Evolutionary conservation across 306 rosid genomes (phyloP).

Genomic region (Rosa multiflora): DNA sequence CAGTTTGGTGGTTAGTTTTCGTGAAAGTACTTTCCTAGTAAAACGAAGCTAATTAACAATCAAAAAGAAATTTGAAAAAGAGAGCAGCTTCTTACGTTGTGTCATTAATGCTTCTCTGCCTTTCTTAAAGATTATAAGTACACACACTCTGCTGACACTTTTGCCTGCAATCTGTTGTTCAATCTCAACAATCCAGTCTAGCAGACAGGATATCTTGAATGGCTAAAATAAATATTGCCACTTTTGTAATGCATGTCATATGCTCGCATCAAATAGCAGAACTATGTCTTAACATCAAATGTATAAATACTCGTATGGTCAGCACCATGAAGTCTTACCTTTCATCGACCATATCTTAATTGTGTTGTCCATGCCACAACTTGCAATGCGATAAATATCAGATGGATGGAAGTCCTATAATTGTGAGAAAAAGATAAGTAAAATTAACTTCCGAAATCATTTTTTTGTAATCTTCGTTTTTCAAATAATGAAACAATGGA

Average conservation of each 20-base stretch:
- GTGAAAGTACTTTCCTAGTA: neutral
- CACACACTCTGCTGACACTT: neutral
- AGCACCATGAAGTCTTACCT: conserved; percentile 42
- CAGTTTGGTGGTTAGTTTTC: neutral
- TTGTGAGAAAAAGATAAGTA: conserved; percentile 26
- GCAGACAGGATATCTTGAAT: neutral
- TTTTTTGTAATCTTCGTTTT: neutral
- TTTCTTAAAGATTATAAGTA: neutral
- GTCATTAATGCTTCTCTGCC: neutral
- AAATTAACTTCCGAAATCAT: neutral
- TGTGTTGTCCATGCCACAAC: conserved; percentile 98
- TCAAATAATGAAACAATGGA: neutral
- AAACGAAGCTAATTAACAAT: neutral
- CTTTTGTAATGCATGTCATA: neutral
- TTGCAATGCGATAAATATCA: conserved; percentile 75
- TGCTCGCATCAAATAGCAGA: neutral
- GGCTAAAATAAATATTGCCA: neutral
- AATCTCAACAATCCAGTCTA: neutral
- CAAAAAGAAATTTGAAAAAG: neutral
- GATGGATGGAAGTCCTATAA: conserved; percentile 89
- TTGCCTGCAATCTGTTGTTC: neutral
- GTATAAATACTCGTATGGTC: neutral
- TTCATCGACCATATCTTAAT: conserved; percentile 98
- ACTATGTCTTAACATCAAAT: neutral
- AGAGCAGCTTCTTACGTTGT: neutral